Conservation (phyloP, 2,329 filamentous ascomycete genomes). For the Arthrobotrys conoides region DNA sequence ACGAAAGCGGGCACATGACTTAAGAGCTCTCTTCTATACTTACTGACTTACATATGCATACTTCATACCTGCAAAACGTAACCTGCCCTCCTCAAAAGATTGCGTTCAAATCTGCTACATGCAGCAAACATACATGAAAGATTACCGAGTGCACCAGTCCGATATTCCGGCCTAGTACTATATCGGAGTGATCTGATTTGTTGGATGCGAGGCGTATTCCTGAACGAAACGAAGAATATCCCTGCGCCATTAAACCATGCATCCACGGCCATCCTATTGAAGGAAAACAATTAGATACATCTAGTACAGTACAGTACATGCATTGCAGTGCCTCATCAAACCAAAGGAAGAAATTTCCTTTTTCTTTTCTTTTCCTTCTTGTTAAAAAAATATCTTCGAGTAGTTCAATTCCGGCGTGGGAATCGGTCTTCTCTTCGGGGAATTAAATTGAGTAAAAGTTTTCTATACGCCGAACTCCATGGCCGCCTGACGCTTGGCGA, state of each 20-base stretch:
- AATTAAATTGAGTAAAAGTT: constrained; percentile 18
- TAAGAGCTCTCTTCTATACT: constrained; percentile 14
- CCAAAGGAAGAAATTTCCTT: no score
- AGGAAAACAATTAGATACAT: not conserved
- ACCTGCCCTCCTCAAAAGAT: not conserved
- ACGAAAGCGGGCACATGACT: constrained; percentile 17
- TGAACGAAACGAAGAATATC: constrained; percentile 15
- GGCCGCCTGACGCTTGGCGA: not conserved
- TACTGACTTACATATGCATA: not conserved
- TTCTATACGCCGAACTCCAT: constrained; percentile 9
- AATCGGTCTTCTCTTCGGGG: not conserved
- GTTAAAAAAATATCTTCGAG: not conserved
- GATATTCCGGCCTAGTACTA: constrained; percentile 38
- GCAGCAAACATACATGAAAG: constrained; percentile 40
- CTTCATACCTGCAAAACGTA: not conserved
- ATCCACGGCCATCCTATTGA: not conserved
- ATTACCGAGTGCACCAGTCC: constrained; percentile 58
- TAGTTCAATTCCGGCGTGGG: not conserved
- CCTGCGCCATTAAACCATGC: constrained; percentile 37
- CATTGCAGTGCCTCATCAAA: no score
- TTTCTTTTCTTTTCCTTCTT: not conserved
- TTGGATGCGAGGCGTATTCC: constrained; percentile 9
- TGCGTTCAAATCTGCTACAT: constrained; percentile 8
- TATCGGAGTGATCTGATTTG: constrained; percentile 57
- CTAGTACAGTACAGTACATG: no score